phyloP scores from a whole-genome alignment of 129 eudicot species.

The Centaurea solstitialis region DNA sequence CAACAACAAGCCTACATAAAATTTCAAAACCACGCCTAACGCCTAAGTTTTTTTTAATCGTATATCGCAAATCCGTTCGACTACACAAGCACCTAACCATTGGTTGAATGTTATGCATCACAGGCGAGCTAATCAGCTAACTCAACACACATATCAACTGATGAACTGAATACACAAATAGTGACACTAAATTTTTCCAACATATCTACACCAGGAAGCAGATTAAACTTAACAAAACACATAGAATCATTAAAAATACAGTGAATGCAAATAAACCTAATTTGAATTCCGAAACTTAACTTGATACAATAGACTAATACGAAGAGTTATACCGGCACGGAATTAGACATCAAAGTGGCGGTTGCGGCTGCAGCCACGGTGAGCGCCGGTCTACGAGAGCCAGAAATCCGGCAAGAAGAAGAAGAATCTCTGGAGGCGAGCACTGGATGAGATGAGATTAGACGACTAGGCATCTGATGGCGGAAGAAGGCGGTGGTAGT shows the following conservation, averaged over 20 bases:
- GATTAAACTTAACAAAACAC: neutral
- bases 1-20: neutral
- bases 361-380: conserved; percentile 23
- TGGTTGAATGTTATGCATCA: neutral
- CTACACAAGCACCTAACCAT: neutral
- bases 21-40: neutral
- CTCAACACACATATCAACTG: neutral
- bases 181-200: neutral
- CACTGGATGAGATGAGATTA: conserved; percentile 20
- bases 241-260: neutral
- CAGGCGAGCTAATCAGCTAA: neutral
- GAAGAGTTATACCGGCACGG: conserved; percentile 36
- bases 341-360: conserved; percentile 28
- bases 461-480: conserved; percentile 35
- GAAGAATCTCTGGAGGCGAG: conserved; percentile 1
- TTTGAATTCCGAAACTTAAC: neutral
- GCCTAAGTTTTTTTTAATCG: neutral
- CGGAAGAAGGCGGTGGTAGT: conserved; percentile 12
- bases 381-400: neutral
- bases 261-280: neutral
- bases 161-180: neutral
- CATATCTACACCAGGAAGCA: neutral
- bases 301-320: neutral
- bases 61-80: too few relatives aligned
- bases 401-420: conserved; percentile 9